Percentiles rank a stretch among this genome's conserved stretches.
Conservation (phyloP, 257 asterid genomes). For the Primulina huaijiensis region DNA sequence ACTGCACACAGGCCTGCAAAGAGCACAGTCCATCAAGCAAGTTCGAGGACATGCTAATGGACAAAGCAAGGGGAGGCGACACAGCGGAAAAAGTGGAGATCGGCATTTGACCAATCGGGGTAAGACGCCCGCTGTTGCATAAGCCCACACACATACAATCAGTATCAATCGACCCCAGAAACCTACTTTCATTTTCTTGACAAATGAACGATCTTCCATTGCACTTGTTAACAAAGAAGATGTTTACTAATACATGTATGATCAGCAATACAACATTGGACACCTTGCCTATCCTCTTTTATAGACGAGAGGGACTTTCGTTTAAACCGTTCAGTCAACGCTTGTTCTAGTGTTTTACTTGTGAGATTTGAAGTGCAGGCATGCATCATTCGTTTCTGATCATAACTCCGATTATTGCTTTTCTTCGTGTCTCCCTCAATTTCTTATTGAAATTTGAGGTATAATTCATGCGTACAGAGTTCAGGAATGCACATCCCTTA, state of each 20-base stretch:
- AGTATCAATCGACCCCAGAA: neutral
- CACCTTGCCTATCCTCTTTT: neutral
- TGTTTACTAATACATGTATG: too few relatives aligned
- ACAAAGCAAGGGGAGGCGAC: neutral
- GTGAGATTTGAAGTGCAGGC: neutral
- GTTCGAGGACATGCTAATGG: conserved; percentile 11
- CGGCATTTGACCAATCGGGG: conserved; percentile 10
- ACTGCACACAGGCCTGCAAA: conserved; percentile 21
- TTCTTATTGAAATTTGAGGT: too few relatives aligned
- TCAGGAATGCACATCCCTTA: neutral
- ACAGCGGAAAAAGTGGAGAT: neutral
- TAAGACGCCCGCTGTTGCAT: neutral
- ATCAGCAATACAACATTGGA: neutral
- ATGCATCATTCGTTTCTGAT: neutral
- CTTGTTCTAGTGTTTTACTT: neutral
- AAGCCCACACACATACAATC: conserved; percentile 1
- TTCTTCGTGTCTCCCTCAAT: too few relatives aligned
- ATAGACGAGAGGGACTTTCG: neutral
- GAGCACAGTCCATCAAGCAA: conserved; percentile 10
- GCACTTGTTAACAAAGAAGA: neutral
- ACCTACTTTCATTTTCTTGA: neutral
- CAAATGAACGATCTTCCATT: neutral
- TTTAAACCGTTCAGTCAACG: neutral
- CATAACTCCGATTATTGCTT: neutral
- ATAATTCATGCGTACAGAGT: neutral